Evolutionary conservation across 495 filamentous ascomycete species (phyloP).

Genomic region (Rhypophila decipiens): DNA sequence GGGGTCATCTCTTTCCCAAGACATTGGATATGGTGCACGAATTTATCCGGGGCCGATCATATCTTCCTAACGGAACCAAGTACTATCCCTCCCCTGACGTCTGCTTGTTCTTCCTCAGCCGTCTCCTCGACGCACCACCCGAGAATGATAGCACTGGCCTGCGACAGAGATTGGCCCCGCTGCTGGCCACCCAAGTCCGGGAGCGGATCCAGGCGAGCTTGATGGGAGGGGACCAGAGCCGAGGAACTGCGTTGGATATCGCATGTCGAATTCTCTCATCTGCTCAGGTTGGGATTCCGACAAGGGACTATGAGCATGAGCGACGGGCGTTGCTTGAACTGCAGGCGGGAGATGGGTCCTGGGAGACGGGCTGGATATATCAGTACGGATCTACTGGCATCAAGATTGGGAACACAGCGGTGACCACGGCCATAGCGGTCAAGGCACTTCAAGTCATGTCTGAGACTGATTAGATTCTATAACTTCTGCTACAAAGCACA

Average conservation of each 20-base stretch:
- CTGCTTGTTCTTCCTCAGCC: neutral
- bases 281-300: neutral
- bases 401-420: neutral
- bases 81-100: neutral
- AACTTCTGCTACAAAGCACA: no score
- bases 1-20: neutral
- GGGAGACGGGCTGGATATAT: neutral
- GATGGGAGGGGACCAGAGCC: neutral
- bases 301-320: neutral
- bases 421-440: neutral
- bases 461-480: no score
- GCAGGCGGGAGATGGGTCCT: neutral
- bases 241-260: neutral
- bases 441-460: no score
- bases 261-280: neutral
- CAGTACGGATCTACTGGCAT: neutral
- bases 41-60: neutral
- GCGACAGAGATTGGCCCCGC: neutral
- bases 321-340: neutral
- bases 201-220: no score
- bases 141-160: neutral
- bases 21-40: neutral
- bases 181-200: neutral
- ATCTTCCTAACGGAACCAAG: neutral
- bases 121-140: neutral